A percentile compares a stretch with the other conserved stretches of the same genome.
phyloP scores from a whole-genome alignment of 257 asterid species.

The Salvia hispanica region DNA sequence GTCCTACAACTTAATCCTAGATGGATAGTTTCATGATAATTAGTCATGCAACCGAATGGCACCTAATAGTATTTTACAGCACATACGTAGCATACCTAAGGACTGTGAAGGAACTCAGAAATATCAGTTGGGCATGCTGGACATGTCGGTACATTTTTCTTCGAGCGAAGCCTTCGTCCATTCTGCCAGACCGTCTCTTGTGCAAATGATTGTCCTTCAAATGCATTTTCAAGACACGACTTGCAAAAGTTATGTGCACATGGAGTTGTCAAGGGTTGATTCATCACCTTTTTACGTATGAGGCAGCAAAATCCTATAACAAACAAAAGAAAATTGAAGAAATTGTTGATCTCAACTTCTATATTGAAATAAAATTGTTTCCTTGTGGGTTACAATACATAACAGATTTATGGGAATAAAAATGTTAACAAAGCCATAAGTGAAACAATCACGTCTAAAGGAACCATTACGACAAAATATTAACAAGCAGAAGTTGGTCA shows the following conservation, averaged over 20 bases:
- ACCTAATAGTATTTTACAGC: too few species aligned
- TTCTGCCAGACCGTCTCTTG: conserved; percentile 64
- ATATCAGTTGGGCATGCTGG: conserved; percentile 72
- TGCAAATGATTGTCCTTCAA: conserved; percentile 62
- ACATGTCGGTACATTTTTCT: conserved; percentile 64
- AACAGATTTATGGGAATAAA: not conserved
- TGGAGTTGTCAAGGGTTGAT: conserved; percentile 71
- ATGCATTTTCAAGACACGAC: conserved; percentile 63
- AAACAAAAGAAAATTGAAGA: not conserved
- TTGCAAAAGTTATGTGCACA: conserved; percentile 88
- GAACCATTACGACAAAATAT: not conserved
- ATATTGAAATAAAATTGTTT: not conserved
- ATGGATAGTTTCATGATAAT: too few species aligned
- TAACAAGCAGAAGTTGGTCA: too few species aligned
- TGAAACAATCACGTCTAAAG: not conserved
- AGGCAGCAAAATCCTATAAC: conserved; percentile 74
- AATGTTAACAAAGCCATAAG: not conserved
- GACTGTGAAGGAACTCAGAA: conserved; percentile 71
- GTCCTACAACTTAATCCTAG: too few species aligned
- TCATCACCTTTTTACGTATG: conserved; percentile 61
- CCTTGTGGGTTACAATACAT: not conserved
- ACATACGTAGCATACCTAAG: too few species aligned
- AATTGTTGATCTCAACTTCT: not conserved
- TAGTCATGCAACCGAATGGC: too few species aligned
- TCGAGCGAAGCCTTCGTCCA: conserved; percentile 78